phyloP scores from a whole-genome alignment of 306 rosid genomes.

The Malus orientalis region DNA sequence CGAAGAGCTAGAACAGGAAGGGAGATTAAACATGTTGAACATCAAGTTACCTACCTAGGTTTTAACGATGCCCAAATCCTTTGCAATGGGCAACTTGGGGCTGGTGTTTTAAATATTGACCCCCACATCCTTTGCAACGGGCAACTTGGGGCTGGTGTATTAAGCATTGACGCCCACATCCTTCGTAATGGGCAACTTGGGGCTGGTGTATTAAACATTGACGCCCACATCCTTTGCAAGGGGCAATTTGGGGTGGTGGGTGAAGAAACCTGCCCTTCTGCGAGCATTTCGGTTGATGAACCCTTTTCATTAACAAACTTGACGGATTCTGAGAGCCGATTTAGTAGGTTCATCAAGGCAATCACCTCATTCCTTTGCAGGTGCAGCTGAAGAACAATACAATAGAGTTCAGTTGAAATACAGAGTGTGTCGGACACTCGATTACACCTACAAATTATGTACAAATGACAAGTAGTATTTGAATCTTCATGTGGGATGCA shows the following conservation, averaged over 20 bases:
- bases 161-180: not conserved
- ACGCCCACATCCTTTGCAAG: conserved; percentile 10
- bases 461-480: not conserved
- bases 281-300: conserved; percentile 42
- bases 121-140: conserved; percentile 45
- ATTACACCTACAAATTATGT: not conserved
- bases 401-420: not conserved
- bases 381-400: conserved; percentile 51
- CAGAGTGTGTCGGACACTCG: not conserved
- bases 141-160: conserved; percentile 14
- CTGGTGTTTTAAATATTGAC: conserved; percentile 22
- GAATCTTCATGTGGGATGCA: not conserved
- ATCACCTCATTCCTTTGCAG: conserved; percentile 92
- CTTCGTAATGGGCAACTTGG: conserved; percentile 12
- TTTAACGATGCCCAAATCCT: conserved; percentile 5
- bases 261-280: conserved; percentile 35
- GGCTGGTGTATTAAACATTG: conserved; percentile 23
- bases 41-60: not conserved
- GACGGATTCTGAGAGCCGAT: conserved; percentile 81
- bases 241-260: conserved; percentile 25
- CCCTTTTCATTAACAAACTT: conserved; percentile 63
- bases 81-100: conserved; percentile 15
- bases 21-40: not conserved
- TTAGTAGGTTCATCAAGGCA: conserved; percentile 79
- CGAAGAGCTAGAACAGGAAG: not conserved